Percentiles rank a stretch among this genome's conserved stretches.
Evolutionary conservation across 345 rosid genomes (phyloP).

Genomic region (Hibiscus trionum): DNA sequence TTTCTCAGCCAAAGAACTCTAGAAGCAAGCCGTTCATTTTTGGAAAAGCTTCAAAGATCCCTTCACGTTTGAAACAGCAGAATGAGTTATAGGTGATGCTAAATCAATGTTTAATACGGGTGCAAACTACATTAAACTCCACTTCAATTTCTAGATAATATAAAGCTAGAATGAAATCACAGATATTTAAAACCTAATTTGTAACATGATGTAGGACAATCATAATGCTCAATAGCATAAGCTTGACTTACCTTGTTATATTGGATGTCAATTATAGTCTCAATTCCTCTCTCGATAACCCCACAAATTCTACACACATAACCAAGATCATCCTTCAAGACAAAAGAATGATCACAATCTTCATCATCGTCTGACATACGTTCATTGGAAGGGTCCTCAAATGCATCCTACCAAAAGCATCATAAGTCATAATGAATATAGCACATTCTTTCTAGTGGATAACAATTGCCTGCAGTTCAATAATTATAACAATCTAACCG

Average conservation of each 20-base stretch:
- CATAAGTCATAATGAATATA: too few relatives aligned
- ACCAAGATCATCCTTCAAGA: too few relatives aligned
- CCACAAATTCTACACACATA: too few relatives aligned
- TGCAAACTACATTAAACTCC: neutral
- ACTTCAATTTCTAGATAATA: neutral
- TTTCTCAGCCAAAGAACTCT: neutral
- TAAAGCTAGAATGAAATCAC: neutral
- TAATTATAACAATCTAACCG: too few relatives aligned
- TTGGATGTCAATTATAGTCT: too few relatives aligned
- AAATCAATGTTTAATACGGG: neutral
- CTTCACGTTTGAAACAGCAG: neutral
- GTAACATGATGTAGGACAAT: neutral
- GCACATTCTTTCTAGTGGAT: too few relatives aligned
- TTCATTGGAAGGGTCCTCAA: too few relatives aligned
- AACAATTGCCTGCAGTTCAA: too few relatives aligned
- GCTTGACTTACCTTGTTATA: neutral
- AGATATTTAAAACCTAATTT: neutral
- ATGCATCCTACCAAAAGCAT: too few relatives aligned
- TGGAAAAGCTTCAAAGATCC: neutral
- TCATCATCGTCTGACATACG: too few relatives aligned
- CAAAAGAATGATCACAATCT: too few relatives aligned
- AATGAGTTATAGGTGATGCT: neutral
- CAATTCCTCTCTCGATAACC: too few relatives aligned
- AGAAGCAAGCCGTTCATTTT: neutral
- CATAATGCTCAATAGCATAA: neutral